Conservation (phyloP, 345 rosid genomes). For the Citrus medica region DNA sequence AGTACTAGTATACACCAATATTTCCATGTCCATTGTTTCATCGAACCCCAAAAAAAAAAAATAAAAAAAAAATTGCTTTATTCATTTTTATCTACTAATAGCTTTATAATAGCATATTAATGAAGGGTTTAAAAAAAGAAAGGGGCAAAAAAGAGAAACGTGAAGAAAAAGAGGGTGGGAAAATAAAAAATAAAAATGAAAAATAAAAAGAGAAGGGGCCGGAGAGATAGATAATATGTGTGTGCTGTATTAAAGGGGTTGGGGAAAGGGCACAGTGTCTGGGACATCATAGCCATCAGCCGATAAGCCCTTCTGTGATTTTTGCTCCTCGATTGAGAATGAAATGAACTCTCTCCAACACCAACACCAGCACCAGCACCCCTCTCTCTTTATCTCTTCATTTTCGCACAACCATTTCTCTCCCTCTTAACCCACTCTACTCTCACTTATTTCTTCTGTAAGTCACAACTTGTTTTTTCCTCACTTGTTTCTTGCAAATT, state of each 20-base stretch:
- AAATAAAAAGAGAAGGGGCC: too few species aligned
- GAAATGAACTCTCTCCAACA: not conserved
- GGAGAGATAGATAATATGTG: too few species aligned
- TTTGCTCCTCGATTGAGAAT: slow-evolving; percentile 31
- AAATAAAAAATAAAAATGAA: too few species aligned
- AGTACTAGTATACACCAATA: too few species aligned
- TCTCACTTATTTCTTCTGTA: not conserved
- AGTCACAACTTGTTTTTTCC: not conserved
- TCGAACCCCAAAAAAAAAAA: too few species aligned
- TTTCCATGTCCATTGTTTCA: too few species aligned
- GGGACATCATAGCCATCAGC: not conserved
- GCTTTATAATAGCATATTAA: not conserved
- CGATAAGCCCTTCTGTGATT: slow-evolving; percentile 28
- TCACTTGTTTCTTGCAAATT: not conserved
- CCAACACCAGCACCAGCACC: too few species aligned
- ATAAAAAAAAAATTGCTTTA: too few species aligned
- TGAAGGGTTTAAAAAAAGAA: not conserved
- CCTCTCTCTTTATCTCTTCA: not conserved
- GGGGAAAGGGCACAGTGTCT: too few species aligned
- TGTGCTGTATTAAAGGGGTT: too few species aligned
- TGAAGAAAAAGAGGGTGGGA: not conserved
- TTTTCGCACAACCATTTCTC: not conserved
- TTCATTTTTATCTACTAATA: too few species aligned
- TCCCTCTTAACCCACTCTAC: not conserved
- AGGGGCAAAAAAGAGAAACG: slow-evolving; percentile 12